A percentile compares a stretch with the other conserved stretches of the same genome.
These are phyloP conservation scores for Penicillium paradoxum DNA, from an alignment of 495 filamentous ascomycete species.

Conservation along the genomic window DNA sequence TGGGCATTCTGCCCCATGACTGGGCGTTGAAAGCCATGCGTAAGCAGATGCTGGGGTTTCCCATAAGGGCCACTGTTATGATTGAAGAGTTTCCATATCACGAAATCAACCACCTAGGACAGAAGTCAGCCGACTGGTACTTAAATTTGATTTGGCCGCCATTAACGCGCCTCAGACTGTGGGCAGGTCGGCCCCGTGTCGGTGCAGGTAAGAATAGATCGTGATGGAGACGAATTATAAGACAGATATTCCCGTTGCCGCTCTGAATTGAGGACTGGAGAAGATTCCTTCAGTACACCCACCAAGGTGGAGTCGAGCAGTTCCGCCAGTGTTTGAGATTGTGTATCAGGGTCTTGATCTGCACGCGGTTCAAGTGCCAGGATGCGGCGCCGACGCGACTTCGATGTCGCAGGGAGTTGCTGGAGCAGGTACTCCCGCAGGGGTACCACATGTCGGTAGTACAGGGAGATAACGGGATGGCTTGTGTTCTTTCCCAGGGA, in stretches of 20 bases:
- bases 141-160: not conserved
- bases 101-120: conserved; percentile 75
- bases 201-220: conserved; percentile 29
- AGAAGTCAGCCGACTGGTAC: conserved; percentile 18
- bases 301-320: conserved; percentile 69
- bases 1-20: conserved; percentile 27
- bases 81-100: conserved; percentile 70
- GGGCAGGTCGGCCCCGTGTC: conserved; percentile 36
- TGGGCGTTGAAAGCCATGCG: conserved; percentile 64
- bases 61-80: conserved; percentile 38
- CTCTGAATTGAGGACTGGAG: conserved; percentile 32
- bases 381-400: conserved; percentile 47
- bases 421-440: conserved; percentile 67
- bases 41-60: conserved; percentile 69
- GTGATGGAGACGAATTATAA: conserved; percentile 59
- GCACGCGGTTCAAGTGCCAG: conserved; percentile 21
- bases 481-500: conserved; percentile 13
- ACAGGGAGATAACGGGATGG: conserved; percentile 68
- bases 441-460: conserved; percentile 63
- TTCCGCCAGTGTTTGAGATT: conserved; percentile 30
- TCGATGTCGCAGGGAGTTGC: conserved; percentile 49
- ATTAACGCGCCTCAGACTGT: conserved; percentile 56
- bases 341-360: not conserved
- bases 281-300: conserved; percentile 40
- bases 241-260: conserved; percentile 53